Base-by-base conservation (phyloP, 2,329 filamentous ascomycete genomes). In the Fonsecaea nubica region DNA sequence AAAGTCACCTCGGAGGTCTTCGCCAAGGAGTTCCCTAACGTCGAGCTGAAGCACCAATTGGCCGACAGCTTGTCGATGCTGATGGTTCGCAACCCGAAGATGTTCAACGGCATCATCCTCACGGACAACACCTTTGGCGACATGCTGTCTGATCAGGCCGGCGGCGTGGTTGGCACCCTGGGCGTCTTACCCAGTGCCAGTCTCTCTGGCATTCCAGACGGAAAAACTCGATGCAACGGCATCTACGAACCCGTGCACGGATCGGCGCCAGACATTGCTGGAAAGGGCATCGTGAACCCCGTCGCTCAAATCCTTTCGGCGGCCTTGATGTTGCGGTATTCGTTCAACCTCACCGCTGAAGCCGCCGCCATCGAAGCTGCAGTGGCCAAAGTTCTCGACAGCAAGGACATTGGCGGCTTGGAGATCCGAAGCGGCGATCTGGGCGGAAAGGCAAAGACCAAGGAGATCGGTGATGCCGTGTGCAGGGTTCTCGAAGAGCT, bases 221-320 rank as follows among this genome's bases (percentile, higher is more conserved):
- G 88, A 1, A 86, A 84, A 1, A 79, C 84, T 30, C 75, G 82
- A 67, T 85, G 87, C 66, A 87, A 87, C 0, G 86, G 84, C 63
- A 99, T 99, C 85, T 99, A 99, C 85, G 95, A 99, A 86, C 95
- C 95, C 76, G 95, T 98, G 76, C 95, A 99, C 86, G 94, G 94
- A 76, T 97, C 93, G 72, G 94, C 94, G 67, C 94, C 94, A 68
- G 94, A 98, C 81, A 98, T 98, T 79, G 93, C 93, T 72, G 94
- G 94, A 81, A 93, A 97, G 88, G 91, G 88, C 73, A 90, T 98
- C 74, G 95, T 95, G 77, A 99, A 99, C 88, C 95, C 95, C 71
- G 98, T 94, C 69, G 95, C 95, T 67, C 89, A 99, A 74, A 89
- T 99, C 72, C 90, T 99, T 76, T 92, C 88, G 81, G 96, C 92